Evolutionary conservation across 106 monocot species (phyloP).

Genomic region (Narthecium ossifragum): DNA sequence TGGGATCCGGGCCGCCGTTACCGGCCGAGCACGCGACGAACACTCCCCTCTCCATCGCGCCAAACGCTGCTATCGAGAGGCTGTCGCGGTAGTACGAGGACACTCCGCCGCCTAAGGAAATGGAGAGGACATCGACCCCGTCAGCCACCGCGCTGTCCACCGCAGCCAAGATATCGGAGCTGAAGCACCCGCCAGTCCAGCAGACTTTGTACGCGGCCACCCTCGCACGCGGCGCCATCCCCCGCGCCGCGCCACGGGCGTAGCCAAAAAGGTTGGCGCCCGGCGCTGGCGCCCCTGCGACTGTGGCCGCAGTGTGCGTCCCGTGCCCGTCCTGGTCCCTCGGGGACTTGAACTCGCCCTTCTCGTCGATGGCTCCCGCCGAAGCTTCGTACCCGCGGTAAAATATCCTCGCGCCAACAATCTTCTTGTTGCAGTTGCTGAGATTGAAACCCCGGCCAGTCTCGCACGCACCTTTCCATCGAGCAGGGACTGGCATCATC

Average conservation of each 20-base stretch:
- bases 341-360: conserved; percentile 62
- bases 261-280: conserved; percentile 67
- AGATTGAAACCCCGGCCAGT: conserved; percentile 38
- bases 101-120: conserved; percentile 84
- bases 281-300: conserved; percentile 46
- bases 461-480: conserved; percentile 74
- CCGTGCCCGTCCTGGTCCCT: conserved; percentile 91
- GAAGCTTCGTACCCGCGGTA: conserved; percentile 76
- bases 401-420: conserved; percentile 79
- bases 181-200: conserved; percentile 86
- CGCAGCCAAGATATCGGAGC: conserved; percentile 80
- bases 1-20: conserved; percentile 74
- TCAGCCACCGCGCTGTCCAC: conserved; percentile 74
- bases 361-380: conserved; percentile 52
- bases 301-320: conserved; percentile 88
- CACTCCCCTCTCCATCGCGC: conserved; percentile 85
- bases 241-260: conserved; percentile 65
- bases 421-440: conserved; percentile 62
- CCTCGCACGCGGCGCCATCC: conserved; percentile 77
- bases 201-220: conserved; percentile 87
- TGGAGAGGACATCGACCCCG: conserved; percentile 83
- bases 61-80: conserved; percentile 60
- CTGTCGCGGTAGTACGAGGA: conserved; percentile 70
- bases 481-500: conserved; percentile 34
- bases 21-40: conserved; percentile 88